These are phyloP conservation scores for Gastrodia elata DNA, from an alignment of 106 monocot genomes.

Conservation along the genomic window DNA sequence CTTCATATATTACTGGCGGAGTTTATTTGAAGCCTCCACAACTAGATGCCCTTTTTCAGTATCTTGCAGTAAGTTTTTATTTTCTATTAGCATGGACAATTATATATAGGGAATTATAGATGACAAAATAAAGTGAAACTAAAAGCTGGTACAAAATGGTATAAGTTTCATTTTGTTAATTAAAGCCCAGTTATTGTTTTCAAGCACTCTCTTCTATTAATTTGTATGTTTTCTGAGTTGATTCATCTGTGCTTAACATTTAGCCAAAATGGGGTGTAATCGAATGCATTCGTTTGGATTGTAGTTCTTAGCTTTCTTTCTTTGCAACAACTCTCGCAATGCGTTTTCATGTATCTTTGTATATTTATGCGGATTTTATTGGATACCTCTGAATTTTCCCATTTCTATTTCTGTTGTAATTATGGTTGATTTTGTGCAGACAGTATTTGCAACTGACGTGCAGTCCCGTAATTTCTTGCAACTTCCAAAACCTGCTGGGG, in stretches of 20 bases:
- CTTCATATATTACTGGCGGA: slow-evolving; percentile 97
- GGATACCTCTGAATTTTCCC: neutral
- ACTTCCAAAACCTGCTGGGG: slow-evolving; percentile 83
- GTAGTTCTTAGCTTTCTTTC: neutral
- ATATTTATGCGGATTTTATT: neutral
- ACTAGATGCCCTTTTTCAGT: slow-evolving; percentile 82
- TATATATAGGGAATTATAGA: neutral
- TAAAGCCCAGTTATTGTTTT: neutral
- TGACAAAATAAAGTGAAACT: neutral
- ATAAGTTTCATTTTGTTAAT: slow-evolving; percentile 1
- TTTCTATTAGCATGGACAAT: slow-evolving; percentile 4
- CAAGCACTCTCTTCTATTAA: neutral
- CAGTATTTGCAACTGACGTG: slow-evolving; percentile 88
- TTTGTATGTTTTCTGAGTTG: neutral
- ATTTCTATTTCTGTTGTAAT: slow-evolving; percentile 6
- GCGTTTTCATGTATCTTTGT: neutral
- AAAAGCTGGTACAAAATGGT: neutral
- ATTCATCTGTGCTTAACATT: neutral
- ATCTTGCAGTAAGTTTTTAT: slow-evolving; percentile 53
- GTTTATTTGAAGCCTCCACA: slow-evolving; percentile 95
- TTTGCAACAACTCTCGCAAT: neutral
- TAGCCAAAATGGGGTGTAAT: neutral
- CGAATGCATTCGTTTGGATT: neutral
- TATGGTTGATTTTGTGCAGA: slow-evolving; percentile 32
- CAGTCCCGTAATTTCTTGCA: slow-evolving; percentile 86